phyloP scores from a whole-genome alignment of 495 filamentous ascomycete species.

The Hypomontagnella monticulosa region DNA sequence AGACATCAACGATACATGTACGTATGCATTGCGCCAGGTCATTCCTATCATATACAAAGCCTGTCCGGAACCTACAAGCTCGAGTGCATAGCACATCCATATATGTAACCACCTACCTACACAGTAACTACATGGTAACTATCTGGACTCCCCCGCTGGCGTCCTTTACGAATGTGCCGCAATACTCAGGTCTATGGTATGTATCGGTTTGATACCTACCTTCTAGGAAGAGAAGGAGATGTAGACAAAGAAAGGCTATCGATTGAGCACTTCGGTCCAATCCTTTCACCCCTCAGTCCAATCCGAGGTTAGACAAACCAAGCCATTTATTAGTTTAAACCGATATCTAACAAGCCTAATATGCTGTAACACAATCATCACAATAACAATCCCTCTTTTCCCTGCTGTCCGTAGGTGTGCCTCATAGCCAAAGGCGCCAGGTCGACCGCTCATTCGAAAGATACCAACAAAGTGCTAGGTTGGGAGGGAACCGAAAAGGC shows the following conservation, averaged over 20 bases:
- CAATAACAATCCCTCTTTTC: too few relatives aligned
- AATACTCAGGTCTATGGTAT: neutral
- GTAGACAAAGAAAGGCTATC: constrained; percentile 1
- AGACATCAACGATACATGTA: too few relatives aligned
- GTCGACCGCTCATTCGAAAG: neutral
- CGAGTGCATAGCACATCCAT: neutral
- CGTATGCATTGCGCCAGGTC: too few relatives aligned
- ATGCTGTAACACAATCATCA: too few relatives aligned
- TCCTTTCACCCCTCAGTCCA: neutral
- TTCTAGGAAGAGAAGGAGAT: constrained; percentile 10
- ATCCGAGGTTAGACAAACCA: neutral
- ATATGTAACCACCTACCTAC: neutral
- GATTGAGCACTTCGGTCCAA: neutral
- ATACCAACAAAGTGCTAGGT: neutral
- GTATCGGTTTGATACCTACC: constrained; percentile 1
- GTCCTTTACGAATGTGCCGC: neutral
- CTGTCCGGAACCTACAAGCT: too few relatives aligned
- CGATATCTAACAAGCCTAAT: too few relatives aligned
- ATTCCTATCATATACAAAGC: too few relatives aligned
- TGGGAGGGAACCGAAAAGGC: constrained; percentile 3
- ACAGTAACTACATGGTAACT: neutral
- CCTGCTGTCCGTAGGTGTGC: too few relatives aligned
- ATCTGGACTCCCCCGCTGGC: constrained; percentile 5
- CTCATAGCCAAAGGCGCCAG: too few relatives aligned
- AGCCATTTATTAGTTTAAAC: too few relatives aligned